A percentile compares a stretch with the other conserved stretches of the same genome.
phyloP scores from a whole-genome alignment of 2,329 filamentous ascomycete genomes.

The Fusarium hainanense region DNA sequence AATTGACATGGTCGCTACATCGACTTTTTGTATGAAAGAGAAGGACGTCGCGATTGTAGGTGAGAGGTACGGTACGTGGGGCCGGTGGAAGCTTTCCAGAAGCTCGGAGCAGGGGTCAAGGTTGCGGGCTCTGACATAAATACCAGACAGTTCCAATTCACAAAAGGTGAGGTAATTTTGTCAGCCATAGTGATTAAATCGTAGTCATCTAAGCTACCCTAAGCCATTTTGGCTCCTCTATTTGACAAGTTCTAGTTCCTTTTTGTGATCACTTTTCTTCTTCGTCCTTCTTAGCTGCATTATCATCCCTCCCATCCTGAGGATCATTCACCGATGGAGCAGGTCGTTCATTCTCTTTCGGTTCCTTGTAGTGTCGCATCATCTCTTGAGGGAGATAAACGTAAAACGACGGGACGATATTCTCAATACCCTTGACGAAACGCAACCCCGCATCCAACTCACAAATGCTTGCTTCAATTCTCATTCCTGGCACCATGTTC shows the following conservation, averaged over 20 bases:
- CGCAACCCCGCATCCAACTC: constrained; percentile 70
- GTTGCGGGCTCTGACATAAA: constrained; percentile 22
- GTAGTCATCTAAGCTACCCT: constrained; percentile 4
- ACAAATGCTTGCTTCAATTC: constrained; percentile 66
- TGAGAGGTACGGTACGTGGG: constrained; percentile 40
- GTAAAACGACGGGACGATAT: constrained; percentile 71
- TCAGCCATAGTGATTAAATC: background rate
- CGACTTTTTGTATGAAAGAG: constrained; percentile 35
- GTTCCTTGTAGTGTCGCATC: constrained; percentile 74
- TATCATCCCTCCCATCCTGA: constrained; percentile 35
- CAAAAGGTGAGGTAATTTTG: background rate
- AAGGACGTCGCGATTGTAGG: constrained; percentile 26
- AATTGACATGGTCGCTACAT: constrained; percentile 71
- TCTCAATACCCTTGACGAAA: constrained; percentile 70
- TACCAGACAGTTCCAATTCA: fast-evolving
- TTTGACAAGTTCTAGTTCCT: background rate
- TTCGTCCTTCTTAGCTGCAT: constrained; percentile 33
- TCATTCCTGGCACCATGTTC: constrained; percentile 73
- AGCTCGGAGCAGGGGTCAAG: constrained; percentile 32
- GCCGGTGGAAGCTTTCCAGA: constrained; percentile 47
- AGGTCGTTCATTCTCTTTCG: constrained; percentile 57
- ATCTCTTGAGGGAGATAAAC: constrained; percentile 74
- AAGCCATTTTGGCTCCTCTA: background rate
- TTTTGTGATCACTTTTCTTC: background rate
- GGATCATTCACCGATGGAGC: constrained; percentile 57